Base-by-base conservation (phyloP, 2,329 filamentous ascomycete species). In the Penicillium hesseltinei region DNA sequence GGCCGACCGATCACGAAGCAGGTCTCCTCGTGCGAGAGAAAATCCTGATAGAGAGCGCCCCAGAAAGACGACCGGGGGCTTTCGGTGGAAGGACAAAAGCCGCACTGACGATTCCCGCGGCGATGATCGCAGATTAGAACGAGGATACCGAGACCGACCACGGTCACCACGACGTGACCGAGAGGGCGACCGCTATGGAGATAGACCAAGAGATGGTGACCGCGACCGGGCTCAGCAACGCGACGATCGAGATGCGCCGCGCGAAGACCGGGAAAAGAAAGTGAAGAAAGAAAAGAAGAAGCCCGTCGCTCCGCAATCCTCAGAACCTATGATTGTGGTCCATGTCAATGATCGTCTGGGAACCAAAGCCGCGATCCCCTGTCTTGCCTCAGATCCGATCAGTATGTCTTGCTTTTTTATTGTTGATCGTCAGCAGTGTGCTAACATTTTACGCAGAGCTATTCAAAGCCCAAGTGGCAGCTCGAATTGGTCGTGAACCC, bases 301-400 rank as follows among this genome's bases (percentile, higher is more conserved):
- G n/a, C 62, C 67, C 0, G 64, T 71, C 8, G 60, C 73, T 31
- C 69, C 77, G 8, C 69, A 73, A 60, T 74, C 71, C 39, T 77
- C 80, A 6, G 89, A 95, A 70, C 88, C 91, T 56, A 95, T 97
- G 89, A 97, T 97, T 65, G 85, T 96, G 51, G 92, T 97, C 19
- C 86, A 93, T 69, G 87, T 97, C 70, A 97, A 97, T 73, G 93
- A 97, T 75, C 85, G 93, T n/a, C 80, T 97, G 36, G 93, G 93
- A 13, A 97, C 93, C n/a, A 96, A 96, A 70, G 91, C 92, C 17
- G 89, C 90, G 51, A 94, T 97, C 62, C 93, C 93, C 0, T 97
- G 92, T 72, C 80, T 96, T 56, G 87, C 90, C 0, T 89, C 86
- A 3, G 93, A 97, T 76, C 88, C 87, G 8, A 88, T 97, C 63